Evolutionary conservation across 495 filamentous ascomycete species (phyloP).

Genomic region (Xylaria longipes): DNA sequence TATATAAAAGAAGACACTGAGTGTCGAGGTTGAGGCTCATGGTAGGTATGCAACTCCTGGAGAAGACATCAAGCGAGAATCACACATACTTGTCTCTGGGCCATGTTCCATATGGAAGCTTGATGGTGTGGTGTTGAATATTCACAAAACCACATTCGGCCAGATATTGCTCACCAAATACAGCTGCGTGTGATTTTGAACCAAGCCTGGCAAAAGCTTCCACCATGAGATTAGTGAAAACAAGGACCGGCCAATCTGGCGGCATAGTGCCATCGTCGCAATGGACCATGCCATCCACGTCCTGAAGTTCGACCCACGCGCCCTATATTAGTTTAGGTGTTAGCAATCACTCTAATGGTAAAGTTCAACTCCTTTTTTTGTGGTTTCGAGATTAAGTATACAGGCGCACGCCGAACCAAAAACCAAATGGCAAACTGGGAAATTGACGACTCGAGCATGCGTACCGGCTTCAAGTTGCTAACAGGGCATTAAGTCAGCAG

Average conservation of each 20-base stretch:
- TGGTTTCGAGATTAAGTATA: neutral
- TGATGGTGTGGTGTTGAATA: constrained; percentile 54
- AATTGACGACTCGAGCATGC: neutral
- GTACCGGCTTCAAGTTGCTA: constrained; percentile 51
- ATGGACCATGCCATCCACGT: constrained; percentile 46
- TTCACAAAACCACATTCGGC: constrained; percentile 64
- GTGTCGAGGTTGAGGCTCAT: neutral
- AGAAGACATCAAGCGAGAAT: neutral
- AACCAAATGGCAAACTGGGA: neutral
- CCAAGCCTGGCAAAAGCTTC: constrained; percentile 34
- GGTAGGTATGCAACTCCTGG: neutral
- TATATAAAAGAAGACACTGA: neutral
- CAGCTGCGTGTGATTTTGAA: constrained; percentile 50
- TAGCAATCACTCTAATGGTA: neutral
- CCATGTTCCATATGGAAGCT: constrained; percentile 62
- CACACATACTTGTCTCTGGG: constrained; percentile 54
- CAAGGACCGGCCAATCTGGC: constrained; percentile 37
- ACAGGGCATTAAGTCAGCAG: constrained; percentile 18
- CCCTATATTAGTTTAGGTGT: constrained; percentile 33
- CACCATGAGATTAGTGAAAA: constrained; percentile 36
- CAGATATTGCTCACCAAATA: constrained; percentile 57
- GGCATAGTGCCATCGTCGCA: constrained; percentile 53
- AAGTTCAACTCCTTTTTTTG: neutral
- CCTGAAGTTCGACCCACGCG: constrained; percentile 62
- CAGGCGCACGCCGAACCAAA: neutral